phyloP scores from a whole-genome alignment of 495 filamentous ascomycete species.

The Penicillium macrosclerotiorum region DNA sequence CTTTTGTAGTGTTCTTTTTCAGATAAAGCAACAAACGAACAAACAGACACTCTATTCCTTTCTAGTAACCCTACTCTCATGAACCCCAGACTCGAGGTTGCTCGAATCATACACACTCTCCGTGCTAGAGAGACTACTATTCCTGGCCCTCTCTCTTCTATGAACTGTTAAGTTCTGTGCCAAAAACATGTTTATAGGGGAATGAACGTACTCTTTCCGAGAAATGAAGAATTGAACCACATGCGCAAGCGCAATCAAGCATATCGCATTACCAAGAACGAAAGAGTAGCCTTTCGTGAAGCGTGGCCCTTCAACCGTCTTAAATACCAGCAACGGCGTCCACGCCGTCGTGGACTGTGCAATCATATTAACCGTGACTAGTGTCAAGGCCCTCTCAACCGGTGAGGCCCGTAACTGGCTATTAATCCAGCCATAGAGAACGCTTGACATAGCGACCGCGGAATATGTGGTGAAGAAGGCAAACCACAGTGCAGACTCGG shows the following conservation, averaged over 20 bases:
- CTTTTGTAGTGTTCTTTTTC: too few species aligned
- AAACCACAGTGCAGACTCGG: conserved; percentile 47
- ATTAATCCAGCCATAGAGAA: conserved; percentile 50
- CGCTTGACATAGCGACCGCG: conserved; percentile 33
- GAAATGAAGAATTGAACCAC: conserved; percentile 24
- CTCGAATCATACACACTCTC: conserved; percentile 2
- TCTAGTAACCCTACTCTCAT: background rate
- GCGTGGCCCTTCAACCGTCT: conserved; percentile 44
- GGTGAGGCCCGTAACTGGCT: conserved; percentile 47
- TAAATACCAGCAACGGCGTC: conserved; percentile 39
- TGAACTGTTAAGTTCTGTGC: background rate
- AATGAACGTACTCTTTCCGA: conserved; percentile 21
- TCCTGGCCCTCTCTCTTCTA: conserved; percentile 5
- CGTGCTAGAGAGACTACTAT: background rate
- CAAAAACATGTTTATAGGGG: background rate
- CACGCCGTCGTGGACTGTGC: conserved; percentile 47
- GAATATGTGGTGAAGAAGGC: conserved; percentile 40
- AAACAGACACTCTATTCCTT: background rate
- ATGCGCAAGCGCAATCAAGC: conserved; percentile 40
- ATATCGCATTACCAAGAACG: conserved; percentile 44
- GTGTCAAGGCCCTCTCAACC: conserved; percentile 55
- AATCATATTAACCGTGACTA: conserved; percentile 50
- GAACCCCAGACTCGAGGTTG: conserved; percentile 7
- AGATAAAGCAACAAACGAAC: background rate
- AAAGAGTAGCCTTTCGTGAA: conserved; percentile 51